Base-by-base conservation (phyloP, 495 filamentous ascomycete species). In the Penicillium arizonense region DNA sequence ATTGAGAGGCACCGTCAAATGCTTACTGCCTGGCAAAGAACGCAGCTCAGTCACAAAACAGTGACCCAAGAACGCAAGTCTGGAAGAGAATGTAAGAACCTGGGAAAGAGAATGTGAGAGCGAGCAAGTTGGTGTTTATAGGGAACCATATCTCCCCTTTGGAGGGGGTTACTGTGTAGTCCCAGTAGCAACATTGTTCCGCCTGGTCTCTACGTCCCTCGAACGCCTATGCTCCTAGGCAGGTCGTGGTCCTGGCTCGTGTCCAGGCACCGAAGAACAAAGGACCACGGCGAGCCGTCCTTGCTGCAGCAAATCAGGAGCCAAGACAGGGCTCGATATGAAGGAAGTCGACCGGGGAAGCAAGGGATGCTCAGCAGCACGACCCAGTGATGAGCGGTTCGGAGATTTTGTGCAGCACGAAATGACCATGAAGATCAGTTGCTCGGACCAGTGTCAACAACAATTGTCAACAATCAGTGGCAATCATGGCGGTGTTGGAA, bases 101-200 rank as follows among this genome's bases (percentile, higher is more conserved):
- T 78, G 70, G 54, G 67, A 71, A 77, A 81, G 77, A 79, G 79
- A 82, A 82, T 82, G 81, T 78, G 70, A 64, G 68, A 77, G 75
- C 74, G 73, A 71, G 61, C 61, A 64, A 53, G 68, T 74, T 72
- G 69, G 62, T 75, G 74, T 77, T 77, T 77, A 79, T 79, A 77
- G 67, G 68, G 59, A 66, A 67, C 59, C 69, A 62, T 67, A 69
- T 53, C 63, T 73, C 64, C 65, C 59, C 60, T 67, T 52, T 57
- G 55, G 57, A 52, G 63, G 67, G 59, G 69, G 63, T 62, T 59
- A 33, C 33, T 59, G 64, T 59, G 64, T 62, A 60, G 59, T 56
- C 67, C 61, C 53, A 65, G 65, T 68, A 65, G 64, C 57, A 61
- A 59, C 72, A 74, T 75, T 70, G 58, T 51, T 67, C 53, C 67